Percentiles rank a stretch among this genome's conserved stretches.
These are phyloP conservation scores for Nitzschia inconspicua DNA, from an alignment of 108 stramenopile species.

Conservation along the genomic window DNA sequence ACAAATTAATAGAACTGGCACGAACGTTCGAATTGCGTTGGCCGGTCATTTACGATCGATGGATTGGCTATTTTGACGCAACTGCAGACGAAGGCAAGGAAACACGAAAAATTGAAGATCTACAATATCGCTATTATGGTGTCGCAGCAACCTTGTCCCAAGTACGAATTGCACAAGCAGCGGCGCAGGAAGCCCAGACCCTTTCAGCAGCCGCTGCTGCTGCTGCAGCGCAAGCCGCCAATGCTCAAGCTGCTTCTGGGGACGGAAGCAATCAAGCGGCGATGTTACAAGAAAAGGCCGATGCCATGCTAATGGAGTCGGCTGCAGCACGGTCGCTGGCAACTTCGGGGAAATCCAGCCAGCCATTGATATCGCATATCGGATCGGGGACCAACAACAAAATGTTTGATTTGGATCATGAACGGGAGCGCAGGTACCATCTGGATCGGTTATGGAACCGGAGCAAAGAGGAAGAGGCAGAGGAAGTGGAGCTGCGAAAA, in stretches of 20 bases:
- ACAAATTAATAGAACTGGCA: conserved; percentile 78
- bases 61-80: conserved; percentile 29
- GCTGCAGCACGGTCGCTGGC: conserved; percentile 51
- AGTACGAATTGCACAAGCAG: conserved; percentile 47
- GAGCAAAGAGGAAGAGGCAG: conserved; percentile 79
- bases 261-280: not conserved
- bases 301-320: conserved; percentile 37
- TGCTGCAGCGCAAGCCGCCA: conserved; percentile 11
- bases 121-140: conserved; percentile 88
- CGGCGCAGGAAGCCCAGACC: conserved; percentile 25
- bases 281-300: conserved; percentile 10
- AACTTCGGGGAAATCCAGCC: conserved; percentile 25
- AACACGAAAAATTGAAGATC: conserved; percentile 72
- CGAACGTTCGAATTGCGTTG: conserved; percentile 87
- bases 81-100: not conserved
- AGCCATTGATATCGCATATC: conserved; percentile 43
- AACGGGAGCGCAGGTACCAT: conserved; percentile 67
- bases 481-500: conserved; percentile 66
- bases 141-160: conserved; percentile 67
- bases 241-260: not conserved
- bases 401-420: conserved; percentile 67
- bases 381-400: conserved; percentile 69
- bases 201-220: conserved; percentile 15
- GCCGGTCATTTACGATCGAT: conserved; percentile 89
- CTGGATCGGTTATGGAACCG: conserved; percentile 75